Conservation (phyloP, 345 rosid species). For the Sisymbrium irio region DNA sequence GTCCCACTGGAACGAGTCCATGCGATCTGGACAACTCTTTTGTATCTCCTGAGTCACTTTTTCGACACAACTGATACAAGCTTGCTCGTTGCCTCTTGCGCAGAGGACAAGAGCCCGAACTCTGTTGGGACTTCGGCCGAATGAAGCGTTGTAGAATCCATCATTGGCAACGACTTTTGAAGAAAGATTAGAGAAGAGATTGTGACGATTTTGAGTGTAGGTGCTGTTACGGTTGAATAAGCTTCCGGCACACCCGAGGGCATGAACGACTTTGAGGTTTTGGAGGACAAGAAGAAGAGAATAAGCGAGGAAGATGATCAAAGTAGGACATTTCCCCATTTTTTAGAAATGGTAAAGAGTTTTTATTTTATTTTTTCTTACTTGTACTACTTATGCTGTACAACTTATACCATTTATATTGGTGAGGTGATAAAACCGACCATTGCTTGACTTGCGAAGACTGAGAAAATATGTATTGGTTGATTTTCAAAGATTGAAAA, state of each 20-base stretch:
- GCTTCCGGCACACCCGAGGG: background rate
- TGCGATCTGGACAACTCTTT: background rate
- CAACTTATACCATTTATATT: background rate
- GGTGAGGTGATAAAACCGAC: background rate
- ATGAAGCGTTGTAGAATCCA: background rate
- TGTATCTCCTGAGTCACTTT: background rate
- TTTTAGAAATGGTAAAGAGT: background rate
- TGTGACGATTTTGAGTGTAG: background rate
- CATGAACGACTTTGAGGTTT: background rate
- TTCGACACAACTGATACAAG: background rate
- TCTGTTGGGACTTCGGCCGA: background rate
- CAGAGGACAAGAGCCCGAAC: background rate
- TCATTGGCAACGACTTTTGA: background rate
- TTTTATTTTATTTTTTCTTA: background rate
- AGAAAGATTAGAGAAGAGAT: background rate
- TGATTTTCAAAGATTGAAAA: too few species aligned
- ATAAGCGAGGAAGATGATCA: conserved; percentile 14
- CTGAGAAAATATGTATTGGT: background rate
- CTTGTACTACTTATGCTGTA: background rate
- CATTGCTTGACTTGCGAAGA: background rate
- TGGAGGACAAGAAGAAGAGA: conserved; percentile 11
- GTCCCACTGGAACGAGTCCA: background rate
- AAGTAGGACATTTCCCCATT: background rate
- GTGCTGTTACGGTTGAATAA: background rate
- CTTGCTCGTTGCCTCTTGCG: background rate